A percentile compares a stretch with the other conserved stretches of the same genome.
phyloP scores from a whole-genome alignment of 768 basidiomycete genomes.

The Neoboletus magnificus region DNA sequence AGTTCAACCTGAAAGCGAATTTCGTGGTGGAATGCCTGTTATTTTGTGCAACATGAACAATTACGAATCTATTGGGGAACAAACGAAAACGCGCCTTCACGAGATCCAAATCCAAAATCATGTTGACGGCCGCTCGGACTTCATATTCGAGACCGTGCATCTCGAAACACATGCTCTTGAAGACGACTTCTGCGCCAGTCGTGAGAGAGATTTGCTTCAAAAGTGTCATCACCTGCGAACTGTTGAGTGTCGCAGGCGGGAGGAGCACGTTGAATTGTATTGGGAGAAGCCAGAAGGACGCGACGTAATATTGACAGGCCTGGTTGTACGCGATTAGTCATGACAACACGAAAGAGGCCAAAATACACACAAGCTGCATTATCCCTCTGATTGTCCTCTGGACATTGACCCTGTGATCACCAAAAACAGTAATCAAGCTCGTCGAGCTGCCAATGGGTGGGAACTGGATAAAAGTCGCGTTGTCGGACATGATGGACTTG shows the following conservation, averaged over 20 bases:
- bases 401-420: slow-evolving; percentile 91
- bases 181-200: slow-evolving; percentile 91
- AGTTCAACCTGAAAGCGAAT: slow-evolving; percentile 98
- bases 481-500: slow-evolving; percentile 91
- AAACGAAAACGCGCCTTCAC: slow-evolving; percentile 61
- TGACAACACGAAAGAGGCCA: slow-evolving; percentile 10
- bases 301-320: slow-evolving; percentile 95
- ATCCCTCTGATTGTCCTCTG: slow-evolving; percentile 90
- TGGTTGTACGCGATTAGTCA: slow-evolving; percentile 32
- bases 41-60: background rate
- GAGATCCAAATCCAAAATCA: slow-evolving; percentile 88
- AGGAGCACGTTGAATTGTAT: slow-evolving; percentile 90
- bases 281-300: slow-evolving; percentile 96
- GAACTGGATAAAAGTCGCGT: slow-evolving; percentile 93
- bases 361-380: slow-evolving; percentile 81
- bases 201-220: slow-evolving; percentile 83
- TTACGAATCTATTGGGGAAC: background rate
- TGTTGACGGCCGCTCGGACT: slow-evolving; percentile 78
- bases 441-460: slow-evolving; percentile 90
- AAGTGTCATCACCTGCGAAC: slow-evolving; percentile 77
- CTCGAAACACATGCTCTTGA: slow-evolving; percentile 97
- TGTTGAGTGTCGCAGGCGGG: slow-evolving; percentile 77
- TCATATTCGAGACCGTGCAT: slow-evolving; percentile 92
- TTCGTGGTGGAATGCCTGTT: slow-evolving; percentile 90
- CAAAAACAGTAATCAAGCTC: slow-evolving; percentile 90